Percentiles rank a stretch among this genome's conserved stretches.
Conservation (phyloP, 441 rosid genomes). For the Aquilaria agallochum region DNA sequence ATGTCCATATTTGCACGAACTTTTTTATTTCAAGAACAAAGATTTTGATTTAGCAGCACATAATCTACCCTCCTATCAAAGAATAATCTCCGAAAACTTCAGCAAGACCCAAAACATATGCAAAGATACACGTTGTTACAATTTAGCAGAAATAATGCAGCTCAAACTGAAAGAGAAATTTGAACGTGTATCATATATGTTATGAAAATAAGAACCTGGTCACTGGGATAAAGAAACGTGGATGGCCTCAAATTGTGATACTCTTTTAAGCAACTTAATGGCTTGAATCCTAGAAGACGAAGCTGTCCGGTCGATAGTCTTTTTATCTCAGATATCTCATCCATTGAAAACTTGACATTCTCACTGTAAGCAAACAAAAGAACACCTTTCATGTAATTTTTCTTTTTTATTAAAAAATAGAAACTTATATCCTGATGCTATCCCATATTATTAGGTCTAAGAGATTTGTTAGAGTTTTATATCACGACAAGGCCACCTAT, state of each 20-base stretch:
- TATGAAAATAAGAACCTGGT: slow-evolving; percentile 49
- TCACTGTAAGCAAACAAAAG: slow-evolving; percentile 35
- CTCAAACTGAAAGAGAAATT: no score
- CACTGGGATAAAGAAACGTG: slow-evolving; percentile 85
- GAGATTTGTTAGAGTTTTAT: no score
- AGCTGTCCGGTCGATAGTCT: slow-evolving; percentile 65
- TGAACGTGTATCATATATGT: no score
- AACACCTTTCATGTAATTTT: background rate
- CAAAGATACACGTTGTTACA: background rate
- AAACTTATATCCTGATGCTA: no score
- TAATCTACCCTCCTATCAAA: no score
- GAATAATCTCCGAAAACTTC: no score
- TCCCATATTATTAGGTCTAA: no score
- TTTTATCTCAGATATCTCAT: slow-evolving; percentile 75
- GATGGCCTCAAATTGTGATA: slow-evolving; percentile 94
- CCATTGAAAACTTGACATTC: slow-evolving; percentile 53
- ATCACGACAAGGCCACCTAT: no score
- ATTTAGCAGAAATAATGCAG: background rate
- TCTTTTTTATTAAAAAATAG: no score
- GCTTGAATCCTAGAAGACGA: slow-evolving; percentile 91
- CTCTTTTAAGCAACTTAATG: slow-evolving; percentile 83
- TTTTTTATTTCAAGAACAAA: no score
- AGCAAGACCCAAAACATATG: background rate
- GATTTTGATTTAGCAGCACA: no score
- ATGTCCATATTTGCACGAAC: no score